phyloP scores from a whole-genome alignment of 176 grass and related monocot genomes.

The Bothriochloa decipiens region DNA sequence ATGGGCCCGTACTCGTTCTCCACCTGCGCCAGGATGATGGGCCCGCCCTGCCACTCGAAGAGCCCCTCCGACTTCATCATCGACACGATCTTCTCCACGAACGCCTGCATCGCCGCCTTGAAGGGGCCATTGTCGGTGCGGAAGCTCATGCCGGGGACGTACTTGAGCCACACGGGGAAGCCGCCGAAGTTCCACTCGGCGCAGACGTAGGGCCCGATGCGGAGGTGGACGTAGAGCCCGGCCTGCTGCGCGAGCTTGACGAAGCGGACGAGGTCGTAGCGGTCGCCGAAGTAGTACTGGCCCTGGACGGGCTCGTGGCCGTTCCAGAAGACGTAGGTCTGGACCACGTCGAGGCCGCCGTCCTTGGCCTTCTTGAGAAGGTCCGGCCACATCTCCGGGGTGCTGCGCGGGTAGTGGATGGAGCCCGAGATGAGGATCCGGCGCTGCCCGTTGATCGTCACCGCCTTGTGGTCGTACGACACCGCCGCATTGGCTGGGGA shows the following conservation, averaged over 20 bases:
- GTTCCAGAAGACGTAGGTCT: constrained; percentile 99
- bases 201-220: constrained; percentile 93
- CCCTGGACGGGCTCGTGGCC: constrained; percentile 85
- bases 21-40: constrained; percentile 90
- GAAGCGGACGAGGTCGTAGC: constrained; percentile 95
- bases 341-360: constrained; percentile 89
- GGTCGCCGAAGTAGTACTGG: constrained; percentile 85
- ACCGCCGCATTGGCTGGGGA: constrained; percentile 59
- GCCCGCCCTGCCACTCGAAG: constrained; percentile 85
- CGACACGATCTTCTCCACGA: constrained; percentile 91
- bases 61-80: constrained; percentile 91
- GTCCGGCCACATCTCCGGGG: constrained; percentile 99
- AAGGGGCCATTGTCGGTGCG: constrained; percentile 88
- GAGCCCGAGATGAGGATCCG: constrained; percentile 92
- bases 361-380: constrained; percentile 95
- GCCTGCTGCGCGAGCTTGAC: constrained; percentile 82
- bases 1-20: constrained; percentile 97
- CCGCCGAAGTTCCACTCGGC: constrained; percentile 97
- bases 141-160: constrained; percentile 93
- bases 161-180: constrained; percentile 98
- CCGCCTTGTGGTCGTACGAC: constrained; percentile 70
- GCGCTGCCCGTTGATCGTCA: constrained; percentile 69
- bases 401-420: constrained; percentile 99
- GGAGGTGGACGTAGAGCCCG: constrained; percentile 88
- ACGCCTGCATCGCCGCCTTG: constrained; percentile 91